These are phyloP conservation scores for Solanum appendiculatum DNA, from an alignment of 257 asterid species.

Conservation along the genomic window DNA sequence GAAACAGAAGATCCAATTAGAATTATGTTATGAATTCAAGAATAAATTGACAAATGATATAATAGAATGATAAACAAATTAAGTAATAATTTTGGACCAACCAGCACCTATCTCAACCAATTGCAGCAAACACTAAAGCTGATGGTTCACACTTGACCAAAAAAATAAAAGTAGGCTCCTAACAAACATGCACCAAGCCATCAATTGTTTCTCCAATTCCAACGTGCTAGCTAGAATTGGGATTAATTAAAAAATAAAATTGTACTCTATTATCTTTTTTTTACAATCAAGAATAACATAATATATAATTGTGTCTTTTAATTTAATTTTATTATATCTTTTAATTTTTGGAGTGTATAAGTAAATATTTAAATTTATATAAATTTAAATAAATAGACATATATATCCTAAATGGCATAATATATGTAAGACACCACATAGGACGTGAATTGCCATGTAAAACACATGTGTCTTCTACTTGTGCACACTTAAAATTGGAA, in stretches of 20 bases:
- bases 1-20: background rate
- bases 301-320: too few relatives aligned
- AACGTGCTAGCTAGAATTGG: background rate
- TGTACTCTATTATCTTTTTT: background rate
- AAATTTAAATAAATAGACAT: too few relatives aligned
- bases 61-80: too few relatives aligned
- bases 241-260: background rate
- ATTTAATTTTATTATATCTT: too few relatives aligned
- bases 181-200: background rate
- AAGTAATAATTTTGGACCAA: too few relatives aligned
- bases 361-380: too few relatives aligned
- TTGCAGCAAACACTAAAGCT: background rate
- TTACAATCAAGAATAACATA: background rate
- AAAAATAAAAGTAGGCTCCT: background rate
- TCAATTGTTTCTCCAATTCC: background rate
- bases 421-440: background rate
- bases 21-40: background rate
- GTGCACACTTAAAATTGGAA: background rate
- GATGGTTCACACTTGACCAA: background rate
- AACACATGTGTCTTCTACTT: background rate
- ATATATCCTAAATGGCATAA: too few relatives aligned
- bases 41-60: background rate
- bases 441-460: too few relatives aligned
- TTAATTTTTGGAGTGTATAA: too few relatives aligned
- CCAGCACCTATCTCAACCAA: background rate